Conservation (phyloP, 495 filamentous ascomycete genomes). For the Aspergillus egyptiacus region DNA sequence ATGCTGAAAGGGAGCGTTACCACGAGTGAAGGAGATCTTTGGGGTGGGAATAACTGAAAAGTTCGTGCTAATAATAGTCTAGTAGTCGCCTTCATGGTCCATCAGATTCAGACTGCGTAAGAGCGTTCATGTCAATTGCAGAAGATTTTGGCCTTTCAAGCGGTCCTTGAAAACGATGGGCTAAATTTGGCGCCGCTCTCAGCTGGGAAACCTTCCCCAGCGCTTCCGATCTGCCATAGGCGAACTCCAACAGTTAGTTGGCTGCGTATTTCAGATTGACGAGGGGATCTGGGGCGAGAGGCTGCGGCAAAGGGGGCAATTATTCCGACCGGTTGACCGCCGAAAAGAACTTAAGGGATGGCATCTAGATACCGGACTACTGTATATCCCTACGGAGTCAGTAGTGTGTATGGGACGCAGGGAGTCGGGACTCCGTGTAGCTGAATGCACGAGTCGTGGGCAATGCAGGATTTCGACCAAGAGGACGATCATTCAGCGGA, state of each 20-base stretch:
- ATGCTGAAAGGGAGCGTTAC: background rate
- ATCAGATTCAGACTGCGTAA: background rate
- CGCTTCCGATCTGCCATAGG: no score
- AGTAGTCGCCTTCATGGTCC: background rate
- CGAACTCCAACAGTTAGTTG: no score
- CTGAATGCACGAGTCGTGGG: background rate
- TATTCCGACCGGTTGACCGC: background rate
- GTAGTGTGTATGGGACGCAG: no score
- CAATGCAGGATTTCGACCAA: slow-evolving; percentile 11
- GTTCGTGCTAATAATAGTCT: background rate
- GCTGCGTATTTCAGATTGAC: no score
- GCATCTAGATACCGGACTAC: no score
- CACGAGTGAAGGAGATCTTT: background rate
- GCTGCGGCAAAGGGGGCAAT: background rate
- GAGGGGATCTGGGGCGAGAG: background rate
- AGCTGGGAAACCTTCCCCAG: slow-evolving; percentile 2
- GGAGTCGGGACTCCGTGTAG: no score
- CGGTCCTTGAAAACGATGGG: background rate
- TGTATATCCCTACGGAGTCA: no score
- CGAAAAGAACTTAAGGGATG: background rate
- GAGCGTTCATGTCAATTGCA: background rate
- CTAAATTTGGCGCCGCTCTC: background rate
- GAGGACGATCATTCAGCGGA: slow-evolving; percentile 7
- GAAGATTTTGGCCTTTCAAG: background rate
- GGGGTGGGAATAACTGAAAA: background rate